These are phyloP conservation scores for Microcyclospora pomicola DNA, from an alignment of 2,329 filamentous ascomycete genomes.

Conservation along the genomic window DNA sequence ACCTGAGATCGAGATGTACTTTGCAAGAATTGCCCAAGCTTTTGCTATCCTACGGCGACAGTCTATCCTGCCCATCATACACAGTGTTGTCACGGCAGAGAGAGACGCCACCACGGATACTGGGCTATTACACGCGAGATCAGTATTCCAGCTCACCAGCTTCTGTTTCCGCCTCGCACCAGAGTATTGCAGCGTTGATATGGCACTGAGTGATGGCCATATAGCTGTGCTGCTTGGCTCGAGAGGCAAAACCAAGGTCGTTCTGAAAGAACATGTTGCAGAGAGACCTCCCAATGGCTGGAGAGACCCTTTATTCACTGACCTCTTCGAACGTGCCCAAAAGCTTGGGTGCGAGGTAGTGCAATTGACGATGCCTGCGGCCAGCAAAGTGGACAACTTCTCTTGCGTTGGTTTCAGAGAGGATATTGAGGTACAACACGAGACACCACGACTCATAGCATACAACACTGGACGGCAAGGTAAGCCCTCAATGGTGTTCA, in stretches of 20 bases:
- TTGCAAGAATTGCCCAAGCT: constrained; percentile 31
- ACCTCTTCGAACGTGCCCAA: constrained; percentile 45
- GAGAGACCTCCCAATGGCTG: constrained; percentile 36
- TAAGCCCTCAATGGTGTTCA: constrained; percentile 52
- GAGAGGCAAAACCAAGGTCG: constrained; percentile 46
- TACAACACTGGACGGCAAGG: constrained; percentile 49
- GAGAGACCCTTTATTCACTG: constrained; percentile 42
- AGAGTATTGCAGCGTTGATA: constrained; percentile 46
- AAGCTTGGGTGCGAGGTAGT: constrained; percentile 47
- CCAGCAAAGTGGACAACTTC: constrained; percentile 48
- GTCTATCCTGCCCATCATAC: constrained; percentile 40
- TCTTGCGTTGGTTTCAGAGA: constrained; percentile 43
- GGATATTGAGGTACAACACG: constrained; percentile 24
- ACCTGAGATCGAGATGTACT: not conserved
- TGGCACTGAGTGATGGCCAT: constrained; percentile 40
- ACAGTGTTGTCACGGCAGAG: constrained; percentile 18
- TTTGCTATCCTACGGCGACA: constrained; percentile 49
- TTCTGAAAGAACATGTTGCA: constrained; percentile 41
- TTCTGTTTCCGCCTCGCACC: constrained; percentile 49
- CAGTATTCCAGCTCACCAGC: constrained; percentile 32
- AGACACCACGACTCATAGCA: constrained; percentile 15
- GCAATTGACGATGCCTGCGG: constrained; percentile 45
- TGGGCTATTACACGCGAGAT: not conserved
- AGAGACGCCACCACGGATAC: not conserved
- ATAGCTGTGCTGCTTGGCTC: constrained; percentile 37